Base-by-base conservation (phyloP, 352 stramenopile genomes). In the Phytophthora idaei region DNA sequence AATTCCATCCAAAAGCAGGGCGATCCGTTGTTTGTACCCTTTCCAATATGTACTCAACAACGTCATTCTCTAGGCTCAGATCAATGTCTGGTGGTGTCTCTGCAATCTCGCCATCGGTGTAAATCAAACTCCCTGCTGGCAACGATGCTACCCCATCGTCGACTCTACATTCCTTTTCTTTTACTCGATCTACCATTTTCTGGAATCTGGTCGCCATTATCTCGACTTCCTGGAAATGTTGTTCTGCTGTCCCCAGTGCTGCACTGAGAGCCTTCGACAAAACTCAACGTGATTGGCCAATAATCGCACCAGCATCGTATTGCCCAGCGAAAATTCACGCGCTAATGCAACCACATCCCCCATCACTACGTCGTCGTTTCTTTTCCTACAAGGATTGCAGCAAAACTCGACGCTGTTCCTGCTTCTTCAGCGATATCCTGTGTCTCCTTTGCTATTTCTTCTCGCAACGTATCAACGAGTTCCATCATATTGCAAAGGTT, bases 401-500 rank as follows among this genome's bases (percentile, higher is more conserved):
- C n/a, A 17, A 67, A 28, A 5, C 32, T 41, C 15, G 57, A 57
- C 17, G 28, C 12, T 31, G 25, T 47, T 32, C 46, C 25, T 28
- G 11, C n/a, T 42, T 29, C 7, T 41, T 49, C 8, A 39, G 11
- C 47, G 0, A 27, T 0, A 59, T 42, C 29, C 34, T 21, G 46
- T 12, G 46, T 12, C 17, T 29, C 36, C 42, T 61, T 28, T n/a
- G 27, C 32, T 34, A 51, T n/a, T 53, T 61, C 55, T 17, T 67
- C 57, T 11, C 57, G 34, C 5, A 81, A 37, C n/a, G 51, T 45
- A 27, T 57, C 41, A 4, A 81, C 48, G 9, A 81, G 62, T 14
- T 74, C 36, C 34, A 69, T 46, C n/a, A 71, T 53, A 31, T 71
- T 72, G 17, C 63, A 67, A 17, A 81, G 39, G 4, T 21, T 32